A percentile compares a stretch with the other conserved stretches of the same genome.
phyloP scores from a whole-genome alignment of 1,139 yeast species.

The Geotrichum reessii region DNA sequence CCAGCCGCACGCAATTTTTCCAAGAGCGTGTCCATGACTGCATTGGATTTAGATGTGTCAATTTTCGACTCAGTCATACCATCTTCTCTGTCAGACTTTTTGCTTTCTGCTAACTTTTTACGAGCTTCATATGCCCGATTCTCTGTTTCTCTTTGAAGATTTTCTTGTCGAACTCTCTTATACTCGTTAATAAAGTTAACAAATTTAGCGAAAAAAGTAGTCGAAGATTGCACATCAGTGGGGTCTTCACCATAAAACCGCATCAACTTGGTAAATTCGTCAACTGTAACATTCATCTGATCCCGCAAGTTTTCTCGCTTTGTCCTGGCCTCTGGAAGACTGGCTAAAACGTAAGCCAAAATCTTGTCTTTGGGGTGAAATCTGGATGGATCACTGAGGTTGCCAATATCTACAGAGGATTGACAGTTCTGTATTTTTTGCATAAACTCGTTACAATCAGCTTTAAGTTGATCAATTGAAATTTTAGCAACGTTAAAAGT shows the following conservation, averaged over 20 bases:
- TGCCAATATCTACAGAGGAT: constrained; percentile 61
- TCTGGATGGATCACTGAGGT: constrained; percentile 57
- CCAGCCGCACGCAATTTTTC: constrained; percentile 72
- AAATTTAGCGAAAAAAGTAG: constrained; percentile 67
- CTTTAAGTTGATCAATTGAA: constrained; percentile 68
- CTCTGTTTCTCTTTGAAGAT: constrained; percentile 74
- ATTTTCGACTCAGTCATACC: constrained; percentile 24
- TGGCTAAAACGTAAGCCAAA: constrained; percentile 49
- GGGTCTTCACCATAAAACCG: constrained; percentile 78
- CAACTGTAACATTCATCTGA: constrained; percentile 51
- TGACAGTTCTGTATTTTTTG: constrained; percentile 50
- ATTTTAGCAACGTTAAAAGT: constrained; percentile 60
- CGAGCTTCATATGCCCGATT: constrained; percentile 68
- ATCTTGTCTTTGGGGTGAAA: constrained; percentile 79
- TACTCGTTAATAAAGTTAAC: constrained; percentile 68
- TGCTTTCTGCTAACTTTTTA: constrained; percentile 53
- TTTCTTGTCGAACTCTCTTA: constrained; percentile 71
- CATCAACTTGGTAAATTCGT: constrained; percentile 59
- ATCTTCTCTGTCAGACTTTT: constrained; percentile 28
- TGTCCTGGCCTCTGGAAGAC: constrained; percentile 52
- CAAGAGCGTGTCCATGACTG: constrained; percentile 66
- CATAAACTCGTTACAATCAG: constrained; percentile 62
- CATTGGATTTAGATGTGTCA: constrained; percentile 24
- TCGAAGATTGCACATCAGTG: constrained; percentile 53
- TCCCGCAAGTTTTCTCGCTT: constrained; percentile 53